These are phyloP conservation scores for Apostasia ramifera DNA, from an alignment of 106 monocot species.

Conservation along the genomic window DNA sequence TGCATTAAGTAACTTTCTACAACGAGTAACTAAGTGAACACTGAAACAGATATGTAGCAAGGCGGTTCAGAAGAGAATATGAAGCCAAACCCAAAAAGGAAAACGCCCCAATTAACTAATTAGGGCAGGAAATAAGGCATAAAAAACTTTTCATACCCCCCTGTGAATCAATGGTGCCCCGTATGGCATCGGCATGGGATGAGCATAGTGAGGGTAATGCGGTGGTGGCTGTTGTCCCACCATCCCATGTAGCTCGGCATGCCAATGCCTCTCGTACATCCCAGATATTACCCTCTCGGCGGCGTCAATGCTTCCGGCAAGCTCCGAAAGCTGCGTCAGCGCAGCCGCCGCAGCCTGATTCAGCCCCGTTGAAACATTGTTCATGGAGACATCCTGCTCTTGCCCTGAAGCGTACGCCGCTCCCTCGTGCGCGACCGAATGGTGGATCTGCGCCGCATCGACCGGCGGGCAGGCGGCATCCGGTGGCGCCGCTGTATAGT, in stretches of 20 bases:
- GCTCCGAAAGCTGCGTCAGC: constrained; percentile 24
- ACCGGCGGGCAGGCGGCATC: background rate
- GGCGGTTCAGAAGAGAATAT: background rate
- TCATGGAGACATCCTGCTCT: background rate
- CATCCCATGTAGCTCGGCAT: too few species aligned
- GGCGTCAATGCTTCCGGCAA: constrained; percentile 17
- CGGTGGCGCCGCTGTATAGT: background rate
- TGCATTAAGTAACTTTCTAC: too few species aligned
- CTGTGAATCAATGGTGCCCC: background rate
- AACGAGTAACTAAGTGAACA: too few species aligned
- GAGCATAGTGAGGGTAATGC: background rate
- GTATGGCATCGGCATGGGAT: background rate
- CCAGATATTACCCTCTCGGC: constrained; percentile 13
- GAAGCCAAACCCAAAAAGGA: background rate
- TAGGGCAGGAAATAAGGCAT: background rate
- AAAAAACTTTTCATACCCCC: constrained; percentile 1
- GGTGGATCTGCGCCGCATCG: background rate
- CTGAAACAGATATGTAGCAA: too few species aligned
- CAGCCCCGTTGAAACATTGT: constrained; percentile 8
- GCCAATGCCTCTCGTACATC: background rate
- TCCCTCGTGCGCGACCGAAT: background rate
- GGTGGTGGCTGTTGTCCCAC: background rate
- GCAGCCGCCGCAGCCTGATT: constrained; percentile 21
- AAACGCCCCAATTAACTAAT: background rate
- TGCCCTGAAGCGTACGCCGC: background rate